phyloP scores from a whole-genome alignment of 345 rosid species.

The Boechera retrofracta region DNA sequence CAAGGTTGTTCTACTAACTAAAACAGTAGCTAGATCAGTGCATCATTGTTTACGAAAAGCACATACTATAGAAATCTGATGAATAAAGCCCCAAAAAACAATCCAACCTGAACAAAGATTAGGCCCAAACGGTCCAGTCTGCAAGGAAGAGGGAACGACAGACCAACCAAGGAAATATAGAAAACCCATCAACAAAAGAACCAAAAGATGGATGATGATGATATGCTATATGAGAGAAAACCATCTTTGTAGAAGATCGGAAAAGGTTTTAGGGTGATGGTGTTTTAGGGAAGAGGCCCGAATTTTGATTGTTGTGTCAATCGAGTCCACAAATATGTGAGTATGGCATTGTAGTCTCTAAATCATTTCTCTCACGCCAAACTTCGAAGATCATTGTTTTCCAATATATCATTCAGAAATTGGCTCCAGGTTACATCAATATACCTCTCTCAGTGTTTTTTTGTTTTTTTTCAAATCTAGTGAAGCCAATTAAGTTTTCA shows the following conservation, averaged over 20 bases:
- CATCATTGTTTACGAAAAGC: neutral
- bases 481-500: neutral
- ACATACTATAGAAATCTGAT: neutral
- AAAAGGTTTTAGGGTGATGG: neutral
- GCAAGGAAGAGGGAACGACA: neutral
- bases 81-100: neutral
- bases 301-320: neutral
- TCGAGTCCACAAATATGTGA: conserved; percentile 1
- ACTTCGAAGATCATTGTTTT: no score
- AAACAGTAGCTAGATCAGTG: neutral
- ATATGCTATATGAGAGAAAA: no score
- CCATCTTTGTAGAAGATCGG: no score
- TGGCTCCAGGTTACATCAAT: neutral
- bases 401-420: no score
- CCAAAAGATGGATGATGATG: no score
- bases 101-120: neutral
- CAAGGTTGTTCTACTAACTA: no score
- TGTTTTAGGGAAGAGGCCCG: neutral
- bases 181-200: no score
- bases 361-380: neutral
- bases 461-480: neutral
- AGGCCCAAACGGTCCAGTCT: neutral
- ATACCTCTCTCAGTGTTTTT: neutral
- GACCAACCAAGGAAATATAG: no score
- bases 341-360: neutral